These are phyloP conservation scores for Globisporangium spinosum DNA, from an alignment of 352 stramenopile species.

Conservation along the genomic window DNA sequence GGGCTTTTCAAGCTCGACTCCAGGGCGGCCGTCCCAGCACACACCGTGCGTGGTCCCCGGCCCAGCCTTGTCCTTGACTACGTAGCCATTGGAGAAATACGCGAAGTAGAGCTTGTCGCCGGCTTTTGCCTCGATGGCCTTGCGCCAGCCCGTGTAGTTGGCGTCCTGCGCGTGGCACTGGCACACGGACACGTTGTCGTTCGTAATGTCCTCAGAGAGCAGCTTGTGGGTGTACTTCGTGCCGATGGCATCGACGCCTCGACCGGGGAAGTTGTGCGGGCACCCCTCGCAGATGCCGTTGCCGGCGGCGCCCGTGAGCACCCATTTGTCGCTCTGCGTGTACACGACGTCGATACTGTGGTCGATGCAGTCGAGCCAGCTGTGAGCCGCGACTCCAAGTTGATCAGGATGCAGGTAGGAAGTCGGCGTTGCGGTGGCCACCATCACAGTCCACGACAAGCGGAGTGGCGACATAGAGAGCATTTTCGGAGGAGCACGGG, in stretches of 20 bases:
- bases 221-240: slow-evolving; percentile 49
- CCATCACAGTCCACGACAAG: not conserved
- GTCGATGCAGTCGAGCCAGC: slow-evolving; percentile 8
- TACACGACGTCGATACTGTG: slow-evolving; percentile 36
- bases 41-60: not conserved
- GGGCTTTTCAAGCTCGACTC: not conserved
- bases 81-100: not conserved
- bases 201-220: slow-evolving; percentile 6
- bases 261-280: slow-evolving; percentile 61
- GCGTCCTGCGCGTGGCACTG: not conserved
- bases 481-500: not conserved
- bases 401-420: not conserved
- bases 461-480: not conserved
- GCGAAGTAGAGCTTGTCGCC: not conserved
- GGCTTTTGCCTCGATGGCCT: not conserved
- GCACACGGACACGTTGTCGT: not conserved
- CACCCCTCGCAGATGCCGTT: slow-evolving; percentile 57
- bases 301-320: slow-evolving; percentile 35
- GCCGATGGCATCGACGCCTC: slow-evolving; percentile 34
- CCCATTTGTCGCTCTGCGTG: slow-evolving; percentile 46
- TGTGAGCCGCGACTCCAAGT: not conserved
- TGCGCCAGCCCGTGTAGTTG: slow-evolving; percentile 5
- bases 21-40: not conserved
- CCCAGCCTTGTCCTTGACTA: not conserved
- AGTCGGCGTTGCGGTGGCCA: not conserved